These are phyloP conservation scores for Aegilops bicornis DNA, from an alignment of 176 grass and related monocot genomes.

Conservation along the genomic window DNA sequence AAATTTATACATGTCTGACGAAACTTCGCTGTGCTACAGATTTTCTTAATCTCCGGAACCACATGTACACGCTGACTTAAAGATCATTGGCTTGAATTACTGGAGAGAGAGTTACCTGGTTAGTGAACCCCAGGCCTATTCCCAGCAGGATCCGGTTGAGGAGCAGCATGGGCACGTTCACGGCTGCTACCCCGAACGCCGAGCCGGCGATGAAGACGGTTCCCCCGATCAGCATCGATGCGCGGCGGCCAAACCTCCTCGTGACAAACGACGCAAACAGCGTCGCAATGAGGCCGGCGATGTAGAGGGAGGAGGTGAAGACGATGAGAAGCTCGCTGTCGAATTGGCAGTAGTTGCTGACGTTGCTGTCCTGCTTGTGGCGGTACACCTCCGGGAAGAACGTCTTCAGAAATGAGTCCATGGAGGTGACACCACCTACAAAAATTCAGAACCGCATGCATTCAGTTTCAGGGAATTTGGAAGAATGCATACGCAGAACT, in stretches of 20 bases:
- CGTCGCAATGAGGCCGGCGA: conserved; percentile 68
- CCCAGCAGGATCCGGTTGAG: conserved; percentile 67
- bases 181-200: conserved; percentile 53
- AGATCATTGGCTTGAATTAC: neutral
- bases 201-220: conserved; percentile 61
- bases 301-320: conserved; percentile 87
- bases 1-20: neutral
- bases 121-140: conserved; percentile 83
- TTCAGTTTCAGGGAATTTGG: neutral
- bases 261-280: conserved; percentile 60
- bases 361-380: conserved; percentile 41
- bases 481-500: neutral
- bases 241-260: conserved; percentile 52
- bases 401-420: conserved; percentile 69
- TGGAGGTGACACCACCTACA: conserved; percentile 63
- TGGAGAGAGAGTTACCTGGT: conserved; percentile 53
- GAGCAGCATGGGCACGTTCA: conserved; percentile 73
- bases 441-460: neutral
- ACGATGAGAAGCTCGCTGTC: conserved; percentile 72
- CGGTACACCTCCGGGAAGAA: conserved; percentile 80
- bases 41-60: neutral
- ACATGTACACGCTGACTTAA: neutral
- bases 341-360: conserved; percentile 77
- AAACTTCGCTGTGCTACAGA: neutral
- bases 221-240: conserved; percentile 71